Conservation (phyloP, 78 protist genomes). For the Diacronema lutheri region DNA sequence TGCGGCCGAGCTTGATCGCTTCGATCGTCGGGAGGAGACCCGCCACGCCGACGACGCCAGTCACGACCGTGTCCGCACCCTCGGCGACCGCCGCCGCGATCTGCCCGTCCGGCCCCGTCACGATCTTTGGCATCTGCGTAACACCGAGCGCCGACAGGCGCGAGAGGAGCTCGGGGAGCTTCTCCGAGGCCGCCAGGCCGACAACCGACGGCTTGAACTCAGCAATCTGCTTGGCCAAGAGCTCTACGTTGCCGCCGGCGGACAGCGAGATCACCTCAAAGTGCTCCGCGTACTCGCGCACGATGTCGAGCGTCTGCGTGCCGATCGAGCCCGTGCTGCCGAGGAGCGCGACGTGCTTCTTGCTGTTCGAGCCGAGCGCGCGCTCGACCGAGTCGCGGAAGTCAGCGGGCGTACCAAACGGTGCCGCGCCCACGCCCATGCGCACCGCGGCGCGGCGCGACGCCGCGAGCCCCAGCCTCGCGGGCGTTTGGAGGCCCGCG, state of each 20-base stretch:
- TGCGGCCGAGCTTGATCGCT: constrained; percentile 34
- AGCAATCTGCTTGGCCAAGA: constrained; percentile 40
- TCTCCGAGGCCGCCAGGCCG: background rate
- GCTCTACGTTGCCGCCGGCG: constrained; percentile 41
- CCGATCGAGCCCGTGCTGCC: constrained; percentile 57
- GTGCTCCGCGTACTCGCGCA: constrained; percentile 29
- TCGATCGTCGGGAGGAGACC: constrained; percentile 48
- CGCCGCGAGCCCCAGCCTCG: too few relatives aligned
- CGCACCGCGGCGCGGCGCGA: too few relatives aligned
- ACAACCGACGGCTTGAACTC: background rate
- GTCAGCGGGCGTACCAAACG: background rate
- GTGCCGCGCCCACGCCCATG: background rate
- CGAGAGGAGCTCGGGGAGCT: constrained; percentile 5
- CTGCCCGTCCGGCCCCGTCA: constrained; percentile 27
- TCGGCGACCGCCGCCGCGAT: constrained; percentile 15
- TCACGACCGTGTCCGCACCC: constrained; percentile 46
- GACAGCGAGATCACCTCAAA: constrained; percentile 32
- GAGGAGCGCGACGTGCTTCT: constrained; percentile 35
- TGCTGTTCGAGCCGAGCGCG: background rate
- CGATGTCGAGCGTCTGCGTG: constrained; percentile 59
- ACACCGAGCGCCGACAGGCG: background rate
- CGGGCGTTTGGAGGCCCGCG: too few relatives aligned
- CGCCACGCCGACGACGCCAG: constrained; percentile 53
- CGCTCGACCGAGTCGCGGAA: background rate
- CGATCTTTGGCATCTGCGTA: constrained; percentile 4